Evolutionary conservation across 1,284 basidiomycete genomes (phyloP).

Genomic region (Apiotrichum laibachii): DNA sequence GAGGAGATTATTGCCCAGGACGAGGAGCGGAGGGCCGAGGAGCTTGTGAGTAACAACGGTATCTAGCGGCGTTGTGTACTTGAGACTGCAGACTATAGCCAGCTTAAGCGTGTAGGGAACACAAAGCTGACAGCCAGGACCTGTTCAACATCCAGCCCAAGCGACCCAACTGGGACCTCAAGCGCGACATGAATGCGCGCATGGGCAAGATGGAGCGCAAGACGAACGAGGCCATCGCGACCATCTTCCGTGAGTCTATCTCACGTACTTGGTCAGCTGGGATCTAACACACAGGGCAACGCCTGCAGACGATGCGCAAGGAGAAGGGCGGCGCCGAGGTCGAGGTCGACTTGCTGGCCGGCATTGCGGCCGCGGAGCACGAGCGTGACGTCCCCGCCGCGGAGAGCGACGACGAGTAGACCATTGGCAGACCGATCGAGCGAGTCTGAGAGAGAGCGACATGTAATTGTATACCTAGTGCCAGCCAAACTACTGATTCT

Average conservation of each 20-base stretch:
- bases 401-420: slow-evolving; percentile 32
- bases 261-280: not conserved
- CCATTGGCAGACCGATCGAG: not conserved
- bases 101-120: not conserved
- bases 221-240: slow-evolving; percentile 88
- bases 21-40: slow-evolving; percentile 75
- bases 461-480: slow-evolving; percentile 10
- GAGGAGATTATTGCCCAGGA: slow-evolving; percentile 81
- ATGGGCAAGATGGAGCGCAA: slow-evolving; percentile 80
- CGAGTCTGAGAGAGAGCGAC: not conserved
- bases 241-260: slow-evolving; percentile 61
- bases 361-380: slow-evolving; percentile 46
- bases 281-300: slow-evolving; percentile 24
- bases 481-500: not conserved
- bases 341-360: slow-evolving; percentile 47
- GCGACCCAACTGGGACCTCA: slow-evolving; percentile 94
- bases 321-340: slow-evolving; percentile 25
- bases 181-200: slow-evolving; percentile 88
- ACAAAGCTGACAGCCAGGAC: slow-evolving; percentile 59
- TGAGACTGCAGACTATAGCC: not conserved
- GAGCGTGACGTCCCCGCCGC: slow-evolving; percentile 32
- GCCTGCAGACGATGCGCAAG: slow-evolving; percentile 46
- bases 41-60: slow-evolving; percentile 64
- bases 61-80: not conserved
- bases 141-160: slow-evolving; percentile 96